Conservation (phyloP, 179 eudicot genomes). For the Spinacia oleracea region DNA sequence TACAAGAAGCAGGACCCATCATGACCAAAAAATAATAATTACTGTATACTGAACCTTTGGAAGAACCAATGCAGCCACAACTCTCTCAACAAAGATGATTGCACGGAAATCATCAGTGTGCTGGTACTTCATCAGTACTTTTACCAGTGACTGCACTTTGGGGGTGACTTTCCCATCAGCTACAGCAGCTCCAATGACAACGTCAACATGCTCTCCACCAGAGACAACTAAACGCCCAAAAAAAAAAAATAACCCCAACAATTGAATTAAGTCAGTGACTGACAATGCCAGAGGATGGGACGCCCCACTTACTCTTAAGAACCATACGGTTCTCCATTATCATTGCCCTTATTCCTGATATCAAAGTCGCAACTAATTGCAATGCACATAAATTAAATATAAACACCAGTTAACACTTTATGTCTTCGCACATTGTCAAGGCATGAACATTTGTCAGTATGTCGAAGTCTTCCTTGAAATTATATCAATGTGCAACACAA, state of each 20-base stretch:
- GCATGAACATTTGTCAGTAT: not conserved
- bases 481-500: too few species aligned
- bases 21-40: not conserved
- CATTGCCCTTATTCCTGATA: not conserved
- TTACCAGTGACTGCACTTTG: conserved; percentile 88
- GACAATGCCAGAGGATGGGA: not conserved
- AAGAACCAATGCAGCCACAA: conserved; percentile 95
- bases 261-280: not conserved
- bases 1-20: conserved; percentile 7
- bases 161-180: conserved; percentile 99
- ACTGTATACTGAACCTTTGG: conserved; percentile 66
- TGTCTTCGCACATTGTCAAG: not conserved
- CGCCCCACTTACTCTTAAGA: not conserved
- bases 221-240: conserved; percentile 61
- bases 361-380: not conserved
- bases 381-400: not conserved
- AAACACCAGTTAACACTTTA: too few species aligned
- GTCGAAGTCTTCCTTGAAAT: too few species aligned
- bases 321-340: not conserved
- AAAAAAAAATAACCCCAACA: too few species aligned
- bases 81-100: conserved; percentile 93
- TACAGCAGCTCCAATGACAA: conserved; percentile 93
- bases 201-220: conserved; percentile 99
- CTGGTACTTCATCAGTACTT: conserved; percentile 87
- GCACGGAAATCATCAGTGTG: conserved; percentile 94